A percentile compares a stretch with the other conserved stretches of the same genome.
Conservation (phyloP, 345 rosid species). For the Eutrema heterophyllum region DNA sequence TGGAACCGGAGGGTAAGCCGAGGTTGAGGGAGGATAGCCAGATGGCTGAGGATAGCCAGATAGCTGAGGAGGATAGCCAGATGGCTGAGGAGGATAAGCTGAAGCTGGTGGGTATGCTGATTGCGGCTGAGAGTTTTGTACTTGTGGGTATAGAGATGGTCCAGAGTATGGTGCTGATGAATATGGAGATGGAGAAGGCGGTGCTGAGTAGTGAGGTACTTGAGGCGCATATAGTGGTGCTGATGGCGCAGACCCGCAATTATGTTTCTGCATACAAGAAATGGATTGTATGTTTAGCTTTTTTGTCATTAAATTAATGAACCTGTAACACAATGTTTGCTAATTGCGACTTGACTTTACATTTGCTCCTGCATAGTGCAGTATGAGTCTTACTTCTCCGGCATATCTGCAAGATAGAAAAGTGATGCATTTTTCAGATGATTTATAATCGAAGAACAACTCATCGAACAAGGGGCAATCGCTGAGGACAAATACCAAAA, state of each 20-base stretch:
- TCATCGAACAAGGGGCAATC: not conserved
- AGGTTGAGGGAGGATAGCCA: constrained; percentile 7
- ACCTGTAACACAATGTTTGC: not conserved
- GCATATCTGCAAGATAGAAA: constrained; percentile 51
- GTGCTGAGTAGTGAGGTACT: constrained; percentile 33
- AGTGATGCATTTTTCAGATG: constrained; percentile 4
- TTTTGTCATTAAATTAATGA: not conserved
- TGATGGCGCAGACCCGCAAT: constrained; percentile 32
- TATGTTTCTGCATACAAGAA: constrained; percentile 42
- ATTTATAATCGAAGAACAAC: not conserved
- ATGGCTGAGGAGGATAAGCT: constrained; percentile 40
- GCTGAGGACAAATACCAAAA: not conserved
- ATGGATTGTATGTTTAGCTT: not conserved
- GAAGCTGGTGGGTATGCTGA: constrained; percentile 35
- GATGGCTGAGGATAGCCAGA: constrained; percentile 9
- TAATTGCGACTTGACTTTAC: constrained; percentile 33
- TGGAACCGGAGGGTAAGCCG: constrained; percentile 37
- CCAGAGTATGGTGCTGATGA: constrained; percentile 30
- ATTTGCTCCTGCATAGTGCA: constrained; percentile 60
- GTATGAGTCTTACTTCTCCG: constrained; percentile 69
- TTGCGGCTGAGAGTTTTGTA: constrained; percentile 33
- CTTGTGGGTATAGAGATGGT: constrained; percentile 33
- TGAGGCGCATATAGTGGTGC: constrained; percentile 46
- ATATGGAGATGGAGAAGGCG: constrained; percentile 33
- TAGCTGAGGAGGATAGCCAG: constrained; percentile 39